phyloP scores from a whole-genome alignment of 345 rosid genomes.

The Brassica nigra region DNA sequence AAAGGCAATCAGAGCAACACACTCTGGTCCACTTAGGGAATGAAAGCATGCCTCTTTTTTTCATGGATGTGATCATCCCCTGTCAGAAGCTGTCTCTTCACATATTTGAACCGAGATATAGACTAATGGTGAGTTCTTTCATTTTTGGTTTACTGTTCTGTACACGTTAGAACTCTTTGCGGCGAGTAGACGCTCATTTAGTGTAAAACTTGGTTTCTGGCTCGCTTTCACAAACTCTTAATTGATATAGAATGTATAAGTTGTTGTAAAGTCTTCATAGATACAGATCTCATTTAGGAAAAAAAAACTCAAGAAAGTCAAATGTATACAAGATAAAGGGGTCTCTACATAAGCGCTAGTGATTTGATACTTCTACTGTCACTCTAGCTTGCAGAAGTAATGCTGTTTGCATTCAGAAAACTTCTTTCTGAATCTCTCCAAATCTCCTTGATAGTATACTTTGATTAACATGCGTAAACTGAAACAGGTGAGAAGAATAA shows the following conservation, averaged over 20 bases:
- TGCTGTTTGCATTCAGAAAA: constrained; percentile 8
- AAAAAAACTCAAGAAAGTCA: neutral
- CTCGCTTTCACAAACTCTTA: neutral
- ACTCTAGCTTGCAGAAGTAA: constrained; percentile 10
- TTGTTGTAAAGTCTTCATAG: neutral
- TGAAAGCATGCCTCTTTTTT: constrained; percentile 88
- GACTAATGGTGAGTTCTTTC: constrained; percentile 79
- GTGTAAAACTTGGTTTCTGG: neutral
- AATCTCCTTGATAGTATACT: constrained; percentile 3
- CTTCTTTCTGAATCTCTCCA: neutral
- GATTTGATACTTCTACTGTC: neutral
- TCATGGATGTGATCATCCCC: constrained; percentile 89
- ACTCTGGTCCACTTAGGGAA: constrained; percentile 70
- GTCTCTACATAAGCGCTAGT: neutral
- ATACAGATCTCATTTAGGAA: neutral
- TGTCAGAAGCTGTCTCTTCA: constrained; percentile 86
- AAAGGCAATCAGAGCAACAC: constrained; percentile 84
- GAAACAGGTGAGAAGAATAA: constrained; percentile 80
- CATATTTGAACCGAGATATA: constrained; percentile 90
- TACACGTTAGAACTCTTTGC: constrained; percentile 16
- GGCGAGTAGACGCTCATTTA: neutral
- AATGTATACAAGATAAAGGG: neutral
- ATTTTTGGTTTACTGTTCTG: neutral
- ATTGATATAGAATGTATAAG: constrained; percentile 8
- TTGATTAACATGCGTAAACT: constrained; percentile 27